Evolutionary conservation across 495 filamentous ascomycete genomes (phyloP).

Genomic region (Neurospora sp.): DNA sequence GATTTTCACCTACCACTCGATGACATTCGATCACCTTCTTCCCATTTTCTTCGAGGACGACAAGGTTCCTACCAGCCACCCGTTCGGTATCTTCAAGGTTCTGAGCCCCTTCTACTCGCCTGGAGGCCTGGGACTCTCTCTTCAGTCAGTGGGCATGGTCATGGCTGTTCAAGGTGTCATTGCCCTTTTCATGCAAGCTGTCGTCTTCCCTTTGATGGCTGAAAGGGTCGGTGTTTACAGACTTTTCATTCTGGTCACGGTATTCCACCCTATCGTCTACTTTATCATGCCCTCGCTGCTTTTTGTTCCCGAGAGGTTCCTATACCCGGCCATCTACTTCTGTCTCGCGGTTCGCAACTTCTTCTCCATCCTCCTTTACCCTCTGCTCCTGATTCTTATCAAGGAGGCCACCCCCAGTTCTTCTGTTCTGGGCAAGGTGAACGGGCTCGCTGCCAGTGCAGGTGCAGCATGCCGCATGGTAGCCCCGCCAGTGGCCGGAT

Average conservation of each 20-base stretch:
- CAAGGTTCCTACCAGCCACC: slow-evolving; percentile 18
- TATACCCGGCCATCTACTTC: slow-evolving; percentile 64
- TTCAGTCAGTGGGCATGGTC: slow-evolving; percentile 63
- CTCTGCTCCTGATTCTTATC: slow-evolving; percentile 69
- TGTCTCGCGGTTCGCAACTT: slow-evolving; percentile 63
- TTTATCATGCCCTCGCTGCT: slow-evolving; percentile 62
- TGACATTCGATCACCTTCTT: slow-evolving; percentile 77
- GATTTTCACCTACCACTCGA: slow-evolving; percentile 80
- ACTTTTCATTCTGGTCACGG: slow-evolving; percentile 60
- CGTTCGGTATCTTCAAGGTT: slow-evolving; percentile 12
- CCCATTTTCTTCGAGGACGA: slow-evolving; percentile 79
- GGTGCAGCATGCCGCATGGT: slow-evolving; percentile 68
- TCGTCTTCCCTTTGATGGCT: slow-evolving; percentile 63
- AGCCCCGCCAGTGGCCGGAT: slow-evolving; percentile 65
- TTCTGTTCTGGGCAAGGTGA: slow-evolving; percentile 63
- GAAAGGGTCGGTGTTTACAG: slow-evolving; percentile 63
- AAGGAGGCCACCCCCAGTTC: slow-evolving; percentile 69
- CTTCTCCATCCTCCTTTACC: slow-evolving; percentile 67
- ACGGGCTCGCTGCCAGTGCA: slow-evolving; percentile 70
- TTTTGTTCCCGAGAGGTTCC: slow-evolving; percentile 44
- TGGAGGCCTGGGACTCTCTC: slow-evolving; percentile 65
- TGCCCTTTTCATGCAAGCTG: slow-evolving; percentile 66
- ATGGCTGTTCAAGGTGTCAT: slow-evolving; percentile 73
- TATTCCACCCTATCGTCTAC: slow-evolving; percentile 68
- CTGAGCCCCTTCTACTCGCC: slow-evolving; percentile 45